phyloP scores from a whole-genome alignment of 2,329 filamentous ascomycete genomes.

The Stenocarpella maydis region DNA sequence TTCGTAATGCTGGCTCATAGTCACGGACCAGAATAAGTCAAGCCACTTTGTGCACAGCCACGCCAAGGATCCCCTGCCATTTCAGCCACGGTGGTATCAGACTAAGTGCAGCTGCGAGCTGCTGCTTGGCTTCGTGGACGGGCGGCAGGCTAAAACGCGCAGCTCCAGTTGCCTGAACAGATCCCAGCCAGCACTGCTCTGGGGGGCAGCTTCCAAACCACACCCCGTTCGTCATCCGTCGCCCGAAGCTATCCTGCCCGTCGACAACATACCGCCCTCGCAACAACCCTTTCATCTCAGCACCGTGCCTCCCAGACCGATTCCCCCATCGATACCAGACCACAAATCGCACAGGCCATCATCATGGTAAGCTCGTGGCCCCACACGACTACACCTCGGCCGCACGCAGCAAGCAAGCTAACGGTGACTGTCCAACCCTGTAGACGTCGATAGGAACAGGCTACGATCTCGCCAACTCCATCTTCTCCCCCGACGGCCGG shows the following conservation, averaged over 20 bases:
- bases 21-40: neutral
- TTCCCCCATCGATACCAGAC: neutral
- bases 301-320: neutral
- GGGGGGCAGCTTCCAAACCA: constrained; percentile 25
- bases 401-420: neutral
- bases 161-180: constrained; percentile 36
- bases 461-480: constrained; percentile 99
- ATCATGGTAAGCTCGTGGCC: constrained; percentile 19
- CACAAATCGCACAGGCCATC: neutral
- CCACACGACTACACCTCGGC: neutral
- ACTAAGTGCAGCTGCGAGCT: neutral
- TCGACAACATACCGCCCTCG: constrained; percentile 22
- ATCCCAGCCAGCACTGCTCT: constrained; percentile 12
- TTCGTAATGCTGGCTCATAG: neutral
- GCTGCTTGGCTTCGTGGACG: too few species aligned
- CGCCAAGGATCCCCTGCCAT: neutral
- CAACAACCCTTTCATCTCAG: constrained; percentile 2
- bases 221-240: constrained; percentile 18
- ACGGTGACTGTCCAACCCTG: constrained; percentile 12
- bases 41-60: constrained; percentile 19
- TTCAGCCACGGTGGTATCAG: neutral
- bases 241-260: constrained; percentile 9
- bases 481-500: constrained; percentile 98
- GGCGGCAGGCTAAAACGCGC: constrained; percentile 32
- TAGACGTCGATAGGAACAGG: constrained; percentile 99